Percentiles rank a stretch among this genome's conserved stretches.
Conservation (phyloP, 768 basidiomycete genomes). For the Phanerochaete carnosa region DNA sequence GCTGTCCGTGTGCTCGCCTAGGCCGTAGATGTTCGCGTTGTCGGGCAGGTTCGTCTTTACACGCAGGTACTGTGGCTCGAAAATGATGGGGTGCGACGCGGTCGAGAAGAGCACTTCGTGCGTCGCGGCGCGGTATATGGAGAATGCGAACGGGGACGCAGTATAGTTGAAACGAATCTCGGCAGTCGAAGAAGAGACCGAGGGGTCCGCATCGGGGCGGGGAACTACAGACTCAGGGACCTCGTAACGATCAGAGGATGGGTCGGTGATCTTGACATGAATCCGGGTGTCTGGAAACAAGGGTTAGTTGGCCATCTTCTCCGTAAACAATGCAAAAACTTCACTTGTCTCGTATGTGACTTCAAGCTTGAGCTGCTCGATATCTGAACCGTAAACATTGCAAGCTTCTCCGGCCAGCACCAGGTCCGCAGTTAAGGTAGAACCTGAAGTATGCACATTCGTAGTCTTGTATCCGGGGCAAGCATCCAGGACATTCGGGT, state of each 20-base stretch:
- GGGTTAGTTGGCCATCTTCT: background rate
- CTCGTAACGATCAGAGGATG: slow-evolving; percentile 50
- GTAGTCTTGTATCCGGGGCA: slow-evolving; percentile 59
- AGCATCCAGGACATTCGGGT: slow-evolving; percentile 39
- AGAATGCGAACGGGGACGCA: slow-evolving; percentile 57
- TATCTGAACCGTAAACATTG: slow-evolving; percentile 58
- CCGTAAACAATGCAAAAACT: slow-evolving; percentile 10
- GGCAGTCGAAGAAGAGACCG: slow-evolving; percentile 29
- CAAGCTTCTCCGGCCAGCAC: slow-evolving; percentile 50
- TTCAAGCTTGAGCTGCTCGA: slow-evolving; percentile 40
- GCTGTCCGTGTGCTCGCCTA: slow-evolving; percentile 69
- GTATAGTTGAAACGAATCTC: slow-evolving; percentile 61
- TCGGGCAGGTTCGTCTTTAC: slow-evolving; percentile 59
- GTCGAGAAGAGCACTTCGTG: slow-evolving; percentile 62
- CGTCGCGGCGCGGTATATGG: slow-evolving; percentile 45
- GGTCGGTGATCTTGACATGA: slow-evolving; percentile 61
- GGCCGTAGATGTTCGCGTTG: slow-evolving; percentile 70
- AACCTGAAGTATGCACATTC: slow-evolving; percentile 37
- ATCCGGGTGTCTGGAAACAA: slow-evolving; percentile 38
- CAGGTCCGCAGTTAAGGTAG: slow-evolving; percentile 48
- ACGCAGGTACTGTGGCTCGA: slow-evolving; percentile 74
- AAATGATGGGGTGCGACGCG: slow-evolving; percentile 58
- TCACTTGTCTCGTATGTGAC: slow-evolving; percentile 61
- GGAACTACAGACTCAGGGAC: slow-evolving; percentile 62
- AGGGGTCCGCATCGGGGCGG: slow-evolving; percentile 37